These are phyloP conservation scores for Phytophthora kernoviae DNA, from an alignment of 352 stramenopile genomes.

Conservation along the genomic window DNA sequence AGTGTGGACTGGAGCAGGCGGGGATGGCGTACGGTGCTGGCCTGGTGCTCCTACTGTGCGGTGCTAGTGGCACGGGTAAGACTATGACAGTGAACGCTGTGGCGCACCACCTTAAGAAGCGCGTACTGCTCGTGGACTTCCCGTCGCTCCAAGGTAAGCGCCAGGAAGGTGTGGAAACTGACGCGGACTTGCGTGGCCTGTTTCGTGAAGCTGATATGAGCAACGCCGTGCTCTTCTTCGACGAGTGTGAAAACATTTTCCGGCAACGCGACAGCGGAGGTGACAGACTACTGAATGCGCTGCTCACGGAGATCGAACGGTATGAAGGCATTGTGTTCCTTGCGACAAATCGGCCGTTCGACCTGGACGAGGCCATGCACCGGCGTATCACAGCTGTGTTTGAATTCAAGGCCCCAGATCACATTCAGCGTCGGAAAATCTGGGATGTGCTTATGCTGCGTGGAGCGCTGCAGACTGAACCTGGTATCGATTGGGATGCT, in stretches of 20 bases:
- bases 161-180: conserved; percentile 72
- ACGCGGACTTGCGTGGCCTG: conserved; percentile 81
- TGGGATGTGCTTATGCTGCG: conserved; percentile 78
- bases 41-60: conserved; percentile 81
- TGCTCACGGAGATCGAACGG: conserved; percentile 88
- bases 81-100: conserved; percentile 92
- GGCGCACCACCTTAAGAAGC: conserved; percentile 84
- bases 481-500: conserved; percentile 84
- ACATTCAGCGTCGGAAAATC: conserved; percentile 84
- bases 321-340: conserved; percentile 91
- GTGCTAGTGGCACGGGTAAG: conserved; percentile 88
- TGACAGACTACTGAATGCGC: conserved; percentile 79
- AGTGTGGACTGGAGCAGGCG: conserved; percentile 71
- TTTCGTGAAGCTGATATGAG: conserved; percentile 91
- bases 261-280: conserved; percentile 81
- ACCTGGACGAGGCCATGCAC: conserved; percentile 91
- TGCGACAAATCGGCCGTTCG: conserved; percentile 88
- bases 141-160: conserved; percentile 83
- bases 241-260: conserved; percentile 91
- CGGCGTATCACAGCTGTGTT: conserved; percentile 90
- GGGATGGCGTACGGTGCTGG: conserved; percentile 77
- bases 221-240: conserved; percentile 91
- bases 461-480: conserved; percentile 48
- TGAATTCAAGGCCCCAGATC: conserved; percentile 86
- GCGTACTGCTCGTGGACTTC: conserved; percentile 89